Percentiles rank a stretch among this genome's conserved stretches.
phyloP scores from a whole-genome alignment of 1,284 basidiomycete species.

The Melanopsichium pennsylvanicum region DNA sequence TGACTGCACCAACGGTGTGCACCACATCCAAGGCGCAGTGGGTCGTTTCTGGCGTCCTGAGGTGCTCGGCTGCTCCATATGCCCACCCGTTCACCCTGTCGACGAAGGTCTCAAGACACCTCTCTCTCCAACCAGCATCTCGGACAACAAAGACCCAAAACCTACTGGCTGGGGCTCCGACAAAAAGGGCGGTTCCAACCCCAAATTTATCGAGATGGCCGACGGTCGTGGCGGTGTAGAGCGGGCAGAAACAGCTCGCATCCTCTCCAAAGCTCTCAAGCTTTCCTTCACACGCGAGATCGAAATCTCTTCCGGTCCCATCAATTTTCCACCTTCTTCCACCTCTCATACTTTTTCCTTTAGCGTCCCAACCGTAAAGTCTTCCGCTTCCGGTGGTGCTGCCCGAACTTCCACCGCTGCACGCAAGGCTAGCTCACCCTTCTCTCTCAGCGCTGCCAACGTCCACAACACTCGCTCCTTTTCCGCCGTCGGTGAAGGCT shows the following conservation, averaged over 20 bases:
- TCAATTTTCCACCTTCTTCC: slow-evolving; percentile 69
- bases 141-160: slow-evolving; percentile 34
- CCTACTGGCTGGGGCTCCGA: slow-evolving; percentile 40
- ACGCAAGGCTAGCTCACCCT: slow-evolving; percentile 34
- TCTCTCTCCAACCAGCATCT: slow-evolving; percentile 10
- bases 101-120: slow-evolving; percentile 18
- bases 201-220: slow-evolving; percentile 62
- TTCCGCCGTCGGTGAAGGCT: slow-evolving; percentile 67
- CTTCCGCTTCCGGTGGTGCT: slow-evolving; percentile 28
- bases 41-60: slow-evolving; percentile 93
- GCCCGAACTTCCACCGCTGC: slow-evolving; percentile 29
- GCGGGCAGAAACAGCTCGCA: slow-evolving; percentile 55
- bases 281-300: slow-evolving; percentile 89
- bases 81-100: slow-evolving; percentile 67
- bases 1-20: slow-evolving; percentile 81
- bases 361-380: slow-evolving; percentile 59
- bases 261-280: slow-evolving; percentile 66
- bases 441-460: slow-evolving; percentile 44
- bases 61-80: slow-evolving; percentile 69
- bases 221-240: slow-evolving; percentile 59
- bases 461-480: slow-evolving; percentile 52
- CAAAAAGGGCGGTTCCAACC: slow-evolving; percentile 51
- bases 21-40: slow-evolving; percentile 86
- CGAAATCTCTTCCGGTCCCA: slow-evolving; percentile 72
- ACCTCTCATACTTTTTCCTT: slow-evolving; percentile 94